These are phyloP conservation scores for Aspergillus ochraceus DNA, from an alignment of 2,329 filamentous ascomycete species.

Conservation along the genomic window DNA sequence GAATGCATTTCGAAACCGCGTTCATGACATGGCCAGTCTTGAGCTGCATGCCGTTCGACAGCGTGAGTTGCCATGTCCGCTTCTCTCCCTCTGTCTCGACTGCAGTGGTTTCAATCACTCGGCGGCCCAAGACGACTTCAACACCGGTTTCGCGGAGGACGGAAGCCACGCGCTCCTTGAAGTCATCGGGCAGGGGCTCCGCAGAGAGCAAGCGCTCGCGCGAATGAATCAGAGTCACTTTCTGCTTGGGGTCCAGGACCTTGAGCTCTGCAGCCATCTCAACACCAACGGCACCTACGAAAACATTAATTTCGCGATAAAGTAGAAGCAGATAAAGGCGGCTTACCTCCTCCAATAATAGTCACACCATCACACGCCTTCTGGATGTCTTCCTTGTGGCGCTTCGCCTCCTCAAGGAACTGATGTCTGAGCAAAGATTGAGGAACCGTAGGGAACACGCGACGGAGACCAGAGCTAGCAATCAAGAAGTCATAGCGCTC, in stretches of 20 bases:
- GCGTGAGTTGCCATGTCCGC: slow-evolving; percentile 47
- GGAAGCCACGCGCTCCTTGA: slow-evolving; percentile 59
- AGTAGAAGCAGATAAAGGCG: neutral
- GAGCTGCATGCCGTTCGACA: slow-evolving; percentile 62
- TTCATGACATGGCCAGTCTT: slow-evolving; percentile 66
- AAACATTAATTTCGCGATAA: neutral
- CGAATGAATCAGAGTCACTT: slow-evolving; percentile 75
- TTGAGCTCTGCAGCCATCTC: slow-evolving; percentile 82
- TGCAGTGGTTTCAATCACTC: slow-evolving; percentile 26
- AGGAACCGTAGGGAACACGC: slow-evolving; percentile 72
- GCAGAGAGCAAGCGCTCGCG: slow-evolving; percentile 68
- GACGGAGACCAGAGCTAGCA: slow-evolving; percentile 67
- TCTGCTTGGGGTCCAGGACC: slow-evolving; percentile 60
- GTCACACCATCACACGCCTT: slow-evolving; percentile 55
- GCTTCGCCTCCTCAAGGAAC: slow-evolving; percentile 27
- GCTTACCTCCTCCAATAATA: slow-evolving; percentile 67
- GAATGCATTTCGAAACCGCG: slow-evolving; percentile 64
- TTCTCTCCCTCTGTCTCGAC: slow-evolving; percentile 14
- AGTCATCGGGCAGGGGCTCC: slow-evolving; percentile 69
- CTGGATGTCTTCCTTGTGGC: slow-evolving; percentile 37
- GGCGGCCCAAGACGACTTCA: slow-evolving; percentile 29
- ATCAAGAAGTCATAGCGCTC: slow-evolving; percentile 72
- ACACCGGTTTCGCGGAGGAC: slow-evolving; percentile 64
- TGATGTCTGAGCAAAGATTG: slow-evolving; percentile 50
- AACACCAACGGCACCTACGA: slow-evolving; percentile 69